These are phyloP conservation scores for Aspergillus spinulosporus DNA, from an alignment of 2,329 filamentous ascomycete genomes.

Conservation along the genomic window DNA sequence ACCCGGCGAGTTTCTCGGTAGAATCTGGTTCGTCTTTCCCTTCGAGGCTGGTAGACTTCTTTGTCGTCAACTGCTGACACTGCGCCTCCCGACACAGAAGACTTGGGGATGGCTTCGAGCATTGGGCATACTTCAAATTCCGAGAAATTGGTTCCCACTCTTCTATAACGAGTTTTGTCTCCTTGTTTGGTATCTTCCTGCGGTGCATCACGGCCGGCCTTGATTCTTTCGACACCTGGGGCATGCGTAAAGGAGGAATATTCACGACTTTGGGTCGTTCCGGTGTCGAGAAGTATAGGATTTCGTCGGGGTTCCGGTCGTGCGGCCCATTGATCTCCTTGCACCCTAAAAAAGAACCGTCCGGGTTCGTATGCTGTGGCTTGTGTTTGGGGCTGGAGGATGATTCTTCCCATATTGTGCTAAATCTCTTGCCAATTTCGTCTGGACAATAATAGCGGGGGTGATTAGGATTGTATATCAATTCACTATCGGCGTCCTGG, in stretches of 20 bases:
- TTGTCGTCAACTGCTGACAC: slow-evolving; percentile 20
- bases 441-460: slow-evolving; percentile 41
- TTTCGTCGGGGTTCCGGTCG: slow-evolving; percentile 41
- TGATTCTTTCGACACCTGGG: slow-evolving; percentile 27
- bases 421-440: slow-evolving; percentile 40
- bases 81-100: slow-evolving; percentile 27
- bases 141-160: slow-evolving; percentile 33
- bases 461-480: slow-evolving; percentile 6
- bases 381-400: slow-evolving; percentile 27
- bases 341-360: slow-evolving; percentile 45
- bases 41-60: slow-evolving; percentile 21
- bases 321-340: slow-evolving; percentile 38
- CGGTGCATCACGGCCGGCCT: slow-evolving; percentile 14
- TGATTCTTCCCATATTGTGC: slow-evolving; percentile 39
- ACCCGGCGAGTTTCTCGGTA: slow-evolving; percentile 15
- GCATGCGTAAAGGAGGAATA: slow-evolving; percentile 22
- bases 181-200: slow-evolving; percentile 18
- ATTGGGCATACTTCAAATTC: slow-evolving; percentile 39
- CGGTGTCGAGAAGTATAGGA: slow-evolving; percentile 36
- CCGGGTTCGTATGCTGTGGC: slow-evolving; percentile 23
- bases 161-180: slow-evolving; percentile 27
- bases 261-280: slow-evolving; percentile 28
- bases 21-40: slow-evolving; percentile 29
- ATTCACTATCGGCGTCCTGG: slow-evolving; percentile 14
- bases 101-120: slow-evolving; percentile 32